Percentiles rank a stretch among this genome's conserved stretches.
Evolutionary conservation across 805 yeast species (phyloP).

Genomic region (Yueomyces sp.): DNA sequence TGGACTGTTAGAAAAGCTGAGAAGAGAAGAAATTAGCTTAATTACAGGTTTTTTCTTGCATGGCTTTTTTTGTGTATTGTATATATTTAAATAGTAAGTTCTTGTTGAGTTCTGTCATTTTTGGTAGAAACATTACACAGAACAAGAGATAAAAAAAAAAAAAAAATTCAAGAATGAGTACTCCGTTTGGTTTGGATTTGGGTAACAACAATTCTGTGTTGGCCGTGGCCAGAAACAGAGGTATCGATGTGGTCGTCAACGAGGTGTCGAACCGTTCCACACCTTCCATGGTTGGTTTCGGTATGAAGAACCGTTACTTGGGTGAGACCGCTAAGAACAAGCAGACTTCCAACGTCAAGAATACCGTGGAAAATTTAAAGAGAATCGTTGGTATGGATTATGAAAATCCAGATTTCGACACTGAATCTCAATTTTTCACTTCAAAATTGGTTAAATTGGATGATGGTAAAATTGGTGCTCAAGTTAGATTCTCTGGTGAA

Average conservation of each 20-base stretch:
- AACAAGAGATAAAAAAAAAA: neutral
- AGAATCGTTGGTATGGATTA: conserved; percentile 73
- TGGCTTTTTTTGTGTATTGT: too few relatives aligned
- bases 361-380: conserved; percentile 89
- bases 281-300: conserved; percentile 85
- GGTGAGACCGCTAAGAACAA: conserved; percentile 94
- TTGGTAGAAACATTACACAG: too few relatives aligned
- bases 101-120: too few relatives aligned
- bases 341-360: conserved; percentile 89
- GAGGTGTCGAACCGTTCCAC: conserved; percentile 97
- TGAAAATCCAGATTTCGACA: conserved; percentile 52
- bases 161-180: conserved; percentile 42
- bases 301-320: conserved; percentile 70
- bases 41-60: too few relatives aligned
- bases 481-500: conserved; percentile 74
- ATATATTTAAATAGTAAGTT: too few relatives aligned
- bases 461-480: conserved; percentile 66
- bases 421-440: conserved; percentile 63
- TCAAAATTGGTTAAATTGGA: conserved; percentile 53
- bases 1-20: too few relatives aligned
- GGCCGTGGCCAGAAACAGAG: conserved; percentile 95
- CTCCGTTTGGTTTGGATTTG: conserved; percentile 94
- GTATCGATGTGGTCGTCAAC: conserved; percentile 93
- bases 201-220: conserved; percentile 89
- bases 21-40: too few relatives aligned